Percentiles rank a stretch among this genome's conserved stretches.
These are phyloP conservation scores for Candida sp. DNA, from an alignment of 1,139 yeast species.

Conservation along the genomic window DNA sequence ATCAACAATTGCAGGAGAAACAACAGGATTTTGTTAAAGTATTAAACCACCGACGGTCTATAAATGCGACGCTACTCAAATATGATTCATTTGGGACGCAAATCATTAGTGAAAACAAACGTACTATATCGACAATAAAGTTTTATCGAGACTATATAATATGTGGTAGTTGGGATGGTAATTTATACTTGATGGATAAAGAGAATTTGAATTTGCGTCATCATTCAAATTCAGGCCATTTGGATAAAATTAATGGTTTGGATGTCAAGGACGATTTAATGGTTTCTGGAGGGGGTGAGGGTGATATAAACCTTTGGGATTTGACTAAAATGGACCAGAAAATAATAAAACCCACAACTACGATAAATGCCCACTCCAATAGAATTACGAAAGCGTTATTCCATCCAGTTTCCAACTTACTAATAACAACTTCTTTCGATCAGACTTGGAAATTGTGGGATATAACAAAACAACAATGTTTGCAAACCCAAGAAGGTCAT, in stretches of 20 bases:
- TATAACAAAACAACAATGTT: constrained; percentile 29
- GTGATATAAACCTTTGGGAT: constrained; percentile 48
- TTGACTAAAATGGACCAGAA: constrained; percentile 8
- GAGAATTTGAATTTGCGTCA: constrained; percentile 22
- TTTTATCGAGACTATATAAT: constrained; percentile 48
- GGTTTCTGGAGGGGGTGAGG: constrained; percentile 69
- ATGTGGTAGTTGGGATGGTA: constrained; percentile 87
- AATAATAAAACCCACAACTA: constrained; percentile 11
- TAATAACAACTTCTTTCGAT: constrained; percentile 79
- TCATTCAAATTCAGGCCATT: constrained; percentile 37
- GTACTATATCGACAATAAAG: constrained; percentile 66
- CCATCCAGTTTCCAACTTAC: constrained; percentile 59
- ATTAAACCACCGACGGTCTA: constrained; percentile 43
- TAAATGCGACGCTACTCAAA: constrained; percentile 32
- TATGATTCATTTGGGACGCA: constrained; percentile 66
- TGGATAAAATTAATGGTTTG: constrained; percentile 67
- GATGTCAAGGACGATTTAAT: constrained; percentile 24
- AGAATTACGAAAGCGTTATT: constrained; percentile 63
- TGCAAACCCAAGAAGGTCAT: constrained; percentile 79
- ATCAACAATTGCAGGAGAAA: constrained; percentile 12
- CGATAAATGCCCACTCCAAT: constrained; percentile 40
- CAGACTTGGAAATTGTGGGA: constrained; percentile 94
- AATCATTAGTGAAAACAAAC: constrained; percentile 48
- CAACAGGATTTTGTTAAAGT: constrained; percentile 23
- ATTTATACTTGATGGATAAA: constrained; percentile 36